Evolutionary conservation across 768 basidiomycete species (phyloP).

Genomic region (Boletus subcaerulescens): DNA sequence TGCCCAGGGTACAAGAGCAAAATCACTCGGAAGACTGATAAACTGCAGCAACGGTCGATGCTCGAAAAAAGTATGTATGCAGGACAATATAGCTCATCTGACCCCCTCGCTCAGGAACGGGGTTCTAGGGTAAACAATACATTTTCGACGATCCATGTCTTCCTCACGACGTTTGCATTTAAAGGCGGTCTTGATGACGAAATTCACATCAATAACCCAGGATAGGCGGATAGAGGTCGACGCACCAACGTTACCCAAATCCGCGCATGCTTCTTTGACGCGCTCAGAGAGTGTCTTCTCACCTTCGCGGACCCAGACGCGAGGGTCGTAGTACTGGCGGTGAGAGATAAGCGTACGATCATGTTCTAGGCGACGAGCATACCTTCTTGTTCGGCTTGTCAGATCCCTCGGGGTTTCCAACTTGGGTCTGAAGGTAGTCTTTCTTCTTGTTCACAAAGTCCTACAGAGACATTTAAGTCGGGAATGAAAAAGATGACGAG

Average conservation of each 20-base stretch:
- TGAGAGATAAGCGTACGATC: neutral
- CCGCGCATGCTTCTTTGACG: conserved; percentile 90
- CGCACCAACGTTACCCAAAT: conserved; percentile 72
- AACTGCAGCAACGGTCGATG: neutral
- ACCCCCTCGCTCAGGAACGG: neutral
- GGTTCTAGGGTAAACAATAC: conserved; percentile 23
- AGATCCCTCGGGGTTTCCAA: conserved; percentile 94
- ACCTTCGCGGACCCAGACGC: conserved; percentile 98
- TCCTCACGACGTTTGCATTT: conserved; percentile 1
- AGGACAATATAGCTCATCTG: neutral
- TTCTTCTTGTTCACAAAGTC: conserved; percentile 86
- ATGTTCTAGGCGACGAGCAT: neutral
- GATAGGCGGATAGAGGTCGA: conserved; percentile 5
- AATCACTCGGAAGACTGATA: neutral
- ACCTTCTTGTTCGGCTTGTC: conserved; percentile 99
- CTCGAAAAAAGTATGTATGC: neutral
- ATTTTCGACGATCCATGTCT: neutral
- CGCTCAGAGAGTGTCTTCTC: conserved; percentile 88
- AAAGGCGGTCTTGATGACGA: conserved; percentile 22
- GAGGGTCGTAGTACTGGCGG: conserved; percentile 82
- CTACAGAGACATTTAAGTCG: conserved; percentile 32
- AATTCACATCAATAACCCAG: neutral
- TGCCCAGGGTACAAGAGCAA: neutral
- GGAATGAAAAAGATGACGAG: neutral
- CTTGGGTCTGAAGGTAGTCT: conserved; percentile 85